Conservation (phyloP, 1,284 basidiomycete genomes). For the Inonotus obliquus region DNA sequence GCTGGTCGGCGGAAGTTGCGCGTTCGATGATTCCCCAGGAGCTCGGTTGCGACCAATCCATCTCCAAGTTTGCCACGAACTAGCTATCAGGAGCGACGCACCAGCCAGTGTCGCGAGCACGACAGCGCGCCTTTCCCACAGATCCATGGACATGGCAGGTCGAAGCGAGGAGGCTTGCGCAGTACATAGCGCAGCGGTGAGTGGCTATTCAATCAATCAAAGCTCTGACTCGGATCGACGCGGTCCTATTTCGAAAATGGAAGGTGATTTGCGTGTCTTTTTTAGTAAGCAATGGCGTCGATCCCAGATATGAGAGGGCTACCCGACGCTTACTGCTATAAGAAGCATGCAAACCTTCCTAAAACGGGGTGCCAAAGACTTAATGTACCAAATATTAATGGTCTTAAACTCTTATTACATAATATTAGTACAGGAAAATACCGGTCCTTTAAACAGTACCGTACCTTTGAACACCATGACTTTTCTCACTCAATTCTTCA, state of each 20-base stretch:
- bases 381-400: too few relatives aligned
- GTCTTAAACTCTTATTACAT: too few relatives aligned
- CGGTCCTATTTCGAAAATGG: not conserved
- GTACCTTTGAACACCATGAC: too few relatives aligned
- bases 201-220: not conserved
- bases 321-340: too few relatives aligned
- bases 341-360: too few relatives aligned
- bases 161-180: not conserved
- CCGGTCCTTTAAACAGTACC: too few relatives aligned
- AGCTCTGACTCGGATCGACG: not conserved
- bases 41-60: not conserved
- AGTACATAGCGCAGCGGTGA: not conserved
- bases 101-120: not conserved
- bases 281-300: too few relatives aligned
- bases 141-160: not conserved
- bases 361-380: too few relatives aligned
- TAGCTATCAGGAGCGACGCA: not conserved
- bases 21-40: not conserved
- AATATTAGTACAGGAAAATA: too few relatives aligned
- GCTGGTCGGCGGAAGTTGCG: not conserved
- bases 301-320: too few relatives aligned
- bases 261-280: too few relatives aligned
- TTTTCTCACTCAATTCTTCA: too few relatives aligned
- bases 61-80: not conserved
- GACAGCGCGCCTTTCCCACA: not conserved